A percentile compares a stretch with the other conserved stretches of the same genome.
phyloP scores from a whole-genome alignment of 164 flowering plant genomes.

The grape (Vitis vinifera) region DNA sequence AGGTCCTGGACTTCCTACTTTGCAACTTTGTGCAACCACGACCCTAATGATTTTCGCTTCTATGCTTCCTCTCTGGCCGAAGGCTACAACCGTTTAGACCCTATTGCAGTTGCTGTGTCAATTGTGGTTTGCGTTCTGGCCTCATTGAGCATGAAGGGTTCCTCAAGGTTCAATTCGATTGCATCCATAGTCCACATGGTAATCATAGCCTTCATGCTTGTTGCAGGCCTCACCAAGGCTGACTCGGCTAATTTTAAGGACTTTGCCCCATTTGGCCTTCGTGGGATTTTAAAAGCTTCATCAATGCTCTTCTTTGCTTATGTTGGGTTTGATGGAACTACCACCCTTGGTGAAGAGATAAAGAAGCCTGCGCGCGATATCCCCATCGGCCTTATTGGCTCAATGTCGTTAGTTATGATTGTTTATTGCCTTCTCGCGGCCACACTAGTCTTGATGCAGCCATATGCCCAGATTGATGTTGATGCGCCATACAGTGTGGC shows the following conservation, averaged over 20 bases:
- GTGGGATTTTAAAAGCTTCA: conserved; percentile 37
- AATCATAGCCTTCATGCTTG: conserved; percentile 29
- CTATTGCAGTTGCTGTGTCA: conserved; percentile 34
- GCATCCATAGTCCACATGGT: conserved; percentile 25
- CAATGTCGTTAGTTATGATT: conserved; percentile 25
- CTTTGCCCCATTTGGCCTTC: conserved; percentile 32
- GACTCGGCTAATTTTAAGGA: conserved; percentile 16
- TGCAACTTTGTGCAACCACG: conserved; percentile 36
- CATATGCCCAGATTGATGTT: conserved; percentile 14
- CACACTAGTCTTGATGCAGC: conserved; percentile 32
- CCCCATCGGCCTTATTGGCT: conserved; percentile 35
- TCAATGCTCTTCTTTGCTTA: conserved; percentile 43
- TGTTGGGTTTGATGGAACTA: conserved; percentile 36
- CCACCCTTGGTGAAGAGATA: conserved; percentile 36
- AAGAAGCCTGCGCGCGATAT: conserved; percentile 36
- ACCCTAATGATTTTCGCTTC: conserved; percentile 31
- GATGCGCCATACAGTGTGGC: conserved; percentile 35
- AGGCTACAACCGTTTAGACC: conserved; percentile 39
- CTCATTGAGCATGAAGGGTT: conserved; percentile 29
- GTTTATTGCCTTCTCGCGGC: conserved; percentile 23
- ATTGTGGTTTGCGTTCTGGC: conserved; percentile 20
- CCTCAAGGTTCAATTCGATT: conserved; percentile 36
- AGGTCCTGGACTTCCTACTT: conserved; percentile 53
- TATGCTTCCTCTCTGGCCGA: conserved; percentile 16
- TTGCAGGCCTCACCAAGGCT: conserved; percentile 37